Evolutionary conservation across 148 eudicot species (phyloP).

Genomic region (Cornus kousa): DNA sequence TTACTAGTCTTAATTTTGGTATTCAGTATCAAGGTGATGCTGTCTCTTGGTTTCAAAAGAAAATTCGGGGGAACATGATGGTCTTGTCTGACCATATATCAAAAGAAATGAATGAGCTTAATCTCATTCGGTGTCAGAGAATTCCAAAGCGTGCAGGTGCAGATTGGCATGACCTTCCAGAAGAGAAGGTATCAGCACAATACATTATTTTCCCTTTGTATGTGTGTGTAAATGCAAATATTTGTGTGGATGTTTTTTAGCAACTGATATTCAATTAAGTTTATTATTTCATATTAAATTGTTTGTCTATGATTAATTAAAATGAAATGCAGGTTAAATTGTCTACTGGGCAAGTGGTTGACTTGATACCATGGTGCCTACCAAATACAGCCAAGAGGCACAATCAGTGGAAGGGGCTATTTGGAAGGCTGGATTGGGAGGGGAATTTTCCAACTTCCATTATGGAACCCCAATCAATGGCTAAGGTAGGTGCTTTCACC

Average conservation of each 20-base stretch:
- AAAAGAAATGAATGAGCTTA: constrained; percentile 89
- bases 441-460: constrained; percentile 96
- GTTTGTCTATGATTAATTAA: background rate
- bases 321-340: constrained; percentile 63
- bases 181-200: constrained; percentile 65
- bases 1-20: constrained; percentile 3
- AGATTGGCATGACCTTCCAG: constrained; percentile 98
- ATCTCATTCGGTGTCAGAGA: constrained; percentile 80
- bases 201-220: background rate
- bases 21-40: constrained; percentile 77
- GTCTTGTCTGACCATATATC: constrained; percentile 76
- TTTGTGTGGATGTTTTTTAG: background rate
- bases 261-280: background rate
- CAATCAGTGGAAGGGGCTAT: constrained; percentile 96
- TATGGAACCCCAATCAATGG: constrained; percentile 98
- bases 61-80: constrained; percentile 58
- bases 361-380: constrained; percentile 94
- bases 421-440: constrained; percentile 98
- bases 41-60: constrained; percentile 89
- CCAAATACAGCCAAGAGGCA: constrained; percentile 98
- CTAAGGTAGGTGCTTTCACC: constrained; percentile 99
- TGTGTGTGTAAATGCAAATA: too few species aligned
- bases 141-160: constrained; percentile 89
- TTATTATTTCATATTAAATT: too few species aligned
- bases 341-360: constrained; percentile 85